Base-by-base conservation (phyloP, 2,329 filamentous ascomycete species). In the Phialophora expanda region DNA sequence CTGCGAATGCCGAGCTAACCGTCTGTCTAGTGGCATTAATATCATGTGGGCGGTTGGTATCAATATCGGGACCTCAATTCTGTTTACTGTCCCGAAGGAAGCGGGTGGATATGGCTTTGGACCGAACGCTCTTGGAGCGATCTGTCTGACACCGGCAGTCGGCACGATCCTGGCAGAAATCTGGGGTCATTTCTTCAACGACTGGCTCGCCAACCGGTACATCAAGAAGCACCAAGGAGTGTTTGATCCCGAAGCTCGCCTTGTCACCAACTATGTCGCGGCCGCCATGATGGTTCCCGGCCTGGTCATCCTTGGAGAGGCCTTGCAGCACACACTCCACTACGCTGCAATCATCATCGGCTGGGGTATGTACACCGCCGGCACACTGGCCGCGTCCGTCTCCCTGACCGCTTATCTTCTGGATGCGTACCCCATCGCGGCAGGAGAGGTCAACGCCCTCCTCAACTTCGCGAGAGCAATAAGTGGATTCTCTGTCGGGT, bases 81-180 rank as follows among this genome's bases (percentile, higher is more conserved):
- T 86, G 60, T 75, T 86, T 3, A 75, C 76, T 0, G 79, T 80
- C 0, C 74, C 83, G 2, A 9, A 9, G 14, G 56, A 12, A 20
- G 30, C 14, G 3, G 61, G 61, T 17, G 65, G 65, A 34, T 86
- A 86, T 70, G 76, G 78, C 3, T 84, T 86, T 70, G 80, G 78
- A 0, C 77, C 79, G 0, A 78, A 78, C 55, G 77, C 81, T 55
- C 81, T 86, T 50, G 85, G 81, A 1, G 80, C 78, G 84, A 32
- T 87, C 71, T 87, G 87, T 75, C 86, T 87, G 71, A 82, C 84
- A 0, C 83, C 84, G 1, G 78, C 87, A n/a, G 79, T 86, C 1
- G 85, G 80, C 6, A 80, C 82, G 4, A 72, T 85, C 17, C 73
- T 87, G 0, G 86, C 84, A 26, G 84, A 86, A 75, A 61, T 82